phyloP scores from a whole-genome alignment of 1,284 basidiomycete species.

The Rhodotorula sp. region DNA sequence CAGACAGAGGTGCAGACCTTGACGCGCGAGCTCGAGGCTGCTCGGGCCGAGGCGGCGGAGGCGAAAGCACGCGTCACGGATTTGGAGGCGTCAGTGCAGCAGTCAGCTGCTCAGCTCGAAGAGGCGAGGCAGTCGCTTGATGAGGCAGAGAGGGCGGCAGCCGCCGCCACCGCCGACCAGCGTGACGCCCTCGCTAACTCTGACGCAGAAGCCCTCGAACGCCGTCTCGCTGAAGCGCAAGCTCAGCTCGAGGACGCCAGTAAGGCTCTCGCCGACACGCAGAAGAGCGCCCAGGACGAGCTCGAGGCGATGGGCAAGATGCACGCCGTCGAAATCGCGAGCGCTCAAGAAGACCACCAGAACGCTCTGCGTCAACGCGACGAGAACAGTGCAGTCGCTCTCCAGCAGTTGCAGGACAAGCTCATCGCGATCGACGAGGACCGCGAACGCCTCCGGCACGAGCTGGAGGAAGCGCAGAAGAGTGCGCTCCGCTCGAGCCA shows the following conservation, averaged over 20 bases:
- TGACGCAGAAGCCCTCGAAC: not conserved
- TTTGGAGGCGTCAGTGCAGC: conserved; percentile 4
- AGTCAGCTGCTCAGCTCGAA: not conserved
- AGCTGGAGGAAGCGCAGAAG: conserved; percentile 15
- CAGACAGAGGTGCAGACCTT: not conserved
- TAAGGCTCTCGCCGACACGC: conserved; percentile 19
- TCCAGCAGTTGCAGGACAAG: conserved; percentile 19
- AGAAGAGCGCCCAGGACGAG: conserved; percentile 16
- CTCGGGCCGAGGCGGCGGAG: conserved; percentile 69
- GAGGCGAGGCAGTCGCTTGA: conserved; percentile 1
- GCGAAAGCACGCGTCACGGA: conserved; percentile 58
- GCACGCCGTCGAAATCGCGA: conserved; percentile 15
- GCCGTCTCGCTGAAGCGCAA: not conserved
- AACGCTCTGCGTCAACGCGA: not conserved
- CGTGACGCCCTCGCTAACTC: not conserved
- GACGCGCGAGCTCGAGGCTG: conserved; percentile 63
- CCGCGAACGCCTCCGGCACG: conserved; percentile 1
- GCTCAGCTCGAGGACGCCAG: conserved; percentile 23
- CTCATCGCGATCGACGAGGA: conserved; percentile 1
- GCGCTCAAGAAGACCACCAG: conserved; percentile 19
- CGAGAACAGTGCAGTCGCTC: not conserved
- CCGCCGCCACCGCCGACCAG: conserved; percentile 6
- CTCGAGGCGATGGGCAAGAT: conserved; percentile 29
- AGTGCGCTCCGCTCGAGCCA: not conserved
- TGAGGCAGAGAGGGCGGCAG: conserved; percentile 22